Base-by-base conservation (phyloP, 2,329 filamentous ascomycete species). In the Verticillium isaacii region DNA sequence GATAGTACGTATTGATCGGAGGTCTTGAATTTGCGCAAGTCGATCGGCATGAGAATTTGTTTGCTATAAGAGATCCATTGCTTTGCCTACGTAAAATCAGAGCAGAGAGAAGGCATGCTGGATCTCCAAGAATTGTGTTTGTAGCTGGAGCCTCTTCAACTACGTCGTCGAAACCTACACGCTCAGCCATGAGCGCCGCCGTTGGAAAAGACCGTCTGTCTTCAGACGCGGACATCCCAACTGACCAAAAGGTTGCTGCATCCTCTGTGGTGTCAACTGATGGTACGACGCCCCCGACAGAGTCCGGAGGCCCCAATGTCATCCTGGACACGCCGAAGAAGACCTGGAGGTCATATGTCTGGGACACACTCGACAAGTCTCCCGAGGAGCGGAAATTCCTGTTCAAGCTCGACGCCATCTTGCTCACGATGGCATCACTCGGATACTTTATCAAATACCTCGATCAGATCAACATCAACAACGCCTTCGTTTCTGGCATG, bases 301-400 rank as follows among this genome's bases (percentile, higher is more conserved):
- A 58, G 6, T 5, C 45, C 19, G 34, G 56, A 17, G 56, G 17
- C 23, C 11, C 3, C 23, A 57, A 63, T 32, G 39, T 67, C 36
- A 62, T 70, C 17, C 66, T 70, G 29, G 63, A 72, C 36, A 68
- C 67, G 7, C 76, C 75, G 0, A 75, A 75, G 56, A 63, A 64
- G 37, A 80, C 75, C 29, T 82, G 80, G 80, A 73, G 73, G 29
- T 80, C 78, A 0, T 79, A 80, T 56, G 11, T 82, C n/a, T 82
- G 80, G 80, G 80, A 82, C 62, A 80, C 78, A 0, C 72, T 81
- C 25, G 76, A 78, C 62, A 78, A 78, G 64, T 72, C 74, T 0
- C 74, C 74, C 0, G 73, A 76, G 57, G 78, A 80, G 63, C 69
- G 73, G 2, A 68, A 65, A 12, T 78, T 80, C 34, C 67, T 80